Percentiles rank a stretch among this genome's conserved stretches.
Conservation (phyloP, 2,329 filamentous ascomycete species). For the Fusarium secorum region DNA sequence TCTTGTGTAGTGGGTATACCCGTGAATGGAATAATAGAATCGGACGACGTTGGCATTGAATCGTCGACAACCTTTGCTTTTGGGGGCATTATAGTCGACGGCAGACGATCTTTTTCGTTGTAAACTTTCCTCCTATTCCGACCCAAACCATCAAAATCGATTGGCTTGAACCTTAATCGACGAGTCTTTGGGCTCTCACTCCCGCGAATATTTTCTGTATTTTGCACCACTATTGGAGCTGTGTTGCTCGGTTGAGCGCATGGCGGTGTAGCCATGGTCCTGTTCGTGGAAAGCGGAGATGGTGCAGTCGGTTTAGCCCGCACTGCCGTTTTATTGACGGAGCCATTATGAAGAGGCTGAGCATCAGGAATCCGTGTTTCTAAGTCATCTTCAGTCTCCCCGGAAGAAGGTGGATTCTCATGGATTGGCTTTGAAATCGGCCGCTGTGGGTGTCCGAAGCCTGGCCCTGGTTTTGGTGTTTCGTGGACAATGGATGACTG, state of each 20-base stretch:
- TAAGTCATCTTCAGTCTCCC: slow-evolving; percentile 48
- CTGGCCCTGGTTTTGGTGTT: slow-evolving; percentile 33
- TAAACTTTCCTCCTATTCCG: slow-evolving; percentile 20
- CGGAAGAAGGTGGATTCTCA: slow-evolving; percentile 21
- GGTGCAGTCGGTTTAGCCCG: slow-evolving; percentile 22
- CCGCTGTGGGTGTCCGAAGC: slow-evolving; percentile 1
- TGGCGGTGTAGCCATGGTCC: slow-evolving; percentile 41
- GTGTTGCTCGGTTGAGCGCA: slow-evolving; percentile 45
- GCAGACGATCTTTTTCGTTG: slow-evolving; percentile 31
- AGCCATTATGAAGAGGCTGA: slow-evolving; percentile 18
- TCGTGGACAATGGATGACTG: slow-evolving; percentile 38
- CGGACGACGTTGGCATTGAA: slow-evolving; percentile 42
- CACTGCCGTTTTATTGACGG: slow-evolving; percentile 41
- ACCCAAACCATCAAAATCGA: slow-evolving; percentile 26
- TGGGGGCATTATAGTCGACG: slow-evolving; percentile 36
- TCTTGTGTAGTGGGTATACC: slow-evolving; percentile 30
- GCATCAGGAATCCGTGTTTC: slow-evolving; percentile 48
- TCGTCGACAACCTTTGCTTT: slow-evolving; percentile 27
- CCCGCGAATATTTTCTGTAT: slow-evolving; percentile 6
- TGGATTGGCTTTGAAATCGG: slow-evolving; percentile 15
- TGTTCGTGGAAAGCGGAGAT: slow-evolving; percentile 23
- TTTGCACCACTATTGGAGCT: slow-evolving; percentile 32
- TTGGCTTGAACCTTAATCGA: slow-evolving; percentile 40
- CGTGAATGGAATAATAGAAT: slow-evolving; percentile 44
- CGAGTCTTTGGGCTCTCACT: slow-evolving; percentile 7